Evolutionary conservation across 768 basidiomycete genomes (phyloP), one percentile per base, ranked within the genome.

Genomic region (Brasilioporus rufonigricans): DNA sequence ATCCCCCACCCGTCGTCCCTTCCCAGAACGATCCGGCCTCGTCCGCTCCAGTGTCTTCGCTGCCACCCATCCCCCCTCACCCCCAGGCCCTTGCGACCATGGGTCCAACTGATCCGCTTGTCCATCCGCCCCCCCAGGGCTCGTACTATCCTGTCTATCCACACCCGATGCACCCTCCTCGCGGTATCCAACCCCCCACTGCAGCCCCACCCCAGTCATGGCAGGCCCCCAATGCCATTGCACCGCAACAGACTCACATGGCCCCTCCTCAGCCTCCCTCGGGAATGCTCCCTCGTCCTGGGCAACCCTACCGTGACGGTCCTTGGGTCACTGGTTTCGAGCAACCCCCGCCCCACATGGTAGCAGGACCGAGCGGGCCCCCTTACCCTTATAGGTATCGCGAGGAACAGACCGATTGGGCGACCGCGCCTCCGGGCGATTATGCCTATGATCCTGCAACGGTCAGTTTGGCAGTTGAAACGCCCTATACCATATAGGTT

Each of bases 191-290:
- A 39, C 72, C 76, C 10, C 69, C 78, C 14, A 69, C 79, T 14
- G 69, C 79, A 27, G 77, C 76, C 3, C 77, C 82, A 9, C 79
- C 84, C 6, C 86, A 83, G 55, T 74, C 83, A 18, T 88, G 88
- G 86, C 85, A 86, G 62, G 76, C 78, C 8, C 70, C 84, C 5
- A 77, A 75, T 40, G 78, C 77, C 23, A 84, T 89, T 38, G 79
- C 83, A 0, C 85, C 87, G 8, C 80, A 85, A 50, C 86, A 87
- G 60, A 81, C 85, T 0, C 87, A 80, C 50, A 73, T 83, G 60
- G 68, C 83, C 5, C 75, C 76, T 53, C 73, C 78, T 13, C 74
- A 77, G 14, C 72, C 76, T 5, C 73, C 76, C 2, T 71, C 76
- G 1, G 75, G 75, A 6, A 75, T 80, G 60, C 72, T 80, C 24